These are phyloP conservation scores for Aspergillus sojae DNA, from an alignment of 2,329 filamentous ascomycete species.

Conservation along the genomic window DNA sequence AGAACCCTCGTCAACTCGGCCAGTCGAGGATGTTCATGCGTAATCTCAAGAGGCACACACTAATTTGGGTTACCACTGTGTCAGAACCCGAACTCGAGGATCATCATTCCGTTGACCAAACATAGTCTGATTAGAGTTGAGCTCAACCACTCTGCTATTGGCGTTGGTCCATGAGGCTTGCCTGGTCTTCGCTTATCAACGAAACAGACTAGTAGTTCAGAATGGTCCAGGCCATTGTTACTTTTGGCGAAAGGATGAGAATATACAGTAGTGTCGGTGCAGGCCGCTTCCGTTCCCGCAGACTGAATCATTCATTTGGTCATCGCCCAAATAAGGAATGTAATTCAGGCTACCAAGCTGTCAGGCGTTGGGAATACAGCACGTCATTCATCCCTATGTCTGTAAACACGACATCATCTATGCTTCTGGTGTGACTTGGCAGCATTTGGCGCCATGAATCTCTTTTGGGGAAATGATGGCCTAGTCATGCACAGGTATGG, in stretches of 20 bases:
- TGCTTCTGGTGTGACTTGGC: background rate
- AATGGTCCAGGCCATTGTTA: slow-evolving; percentile 9
- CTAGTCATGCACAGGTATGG: slow-evolving; percentile 15
- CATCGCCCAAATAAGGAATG: background rate
- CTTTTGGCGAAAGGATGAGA: slow-evolving; percentile 10
- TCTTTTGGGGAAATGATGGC: background rate
- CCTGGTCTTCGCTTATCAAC: background rate
- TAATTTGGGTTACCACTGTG: background rate
- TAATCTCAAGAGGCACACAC: background rate
- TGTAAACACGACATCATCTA: background rate
- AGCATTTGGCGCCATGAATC: background rate
- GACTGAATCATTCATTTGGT: background rate
- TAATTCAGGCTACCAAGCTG: background rate
- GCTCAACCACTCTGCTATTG: background rate
- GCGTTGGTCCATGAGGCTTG: background rate
- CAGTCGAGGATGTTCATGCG: slow-evolving; percentile 1
- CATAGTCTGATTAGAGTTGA: background rate
- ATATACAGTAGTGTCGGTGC: background rate
- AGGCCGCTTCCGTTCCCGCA: background rate
- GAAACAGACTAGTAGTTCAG: background rate
- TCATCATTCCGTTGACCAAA: background rate
- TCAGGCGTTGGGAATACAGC: background rate
- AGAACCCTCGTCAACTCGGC: background rate
- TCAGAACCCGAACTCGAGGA: background rate
- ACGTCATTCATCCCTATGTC: background rate